Base-by-base conservation (phyloP, 805 yeast genomes). In the Wickerhamomyces canadensis region DNA sequence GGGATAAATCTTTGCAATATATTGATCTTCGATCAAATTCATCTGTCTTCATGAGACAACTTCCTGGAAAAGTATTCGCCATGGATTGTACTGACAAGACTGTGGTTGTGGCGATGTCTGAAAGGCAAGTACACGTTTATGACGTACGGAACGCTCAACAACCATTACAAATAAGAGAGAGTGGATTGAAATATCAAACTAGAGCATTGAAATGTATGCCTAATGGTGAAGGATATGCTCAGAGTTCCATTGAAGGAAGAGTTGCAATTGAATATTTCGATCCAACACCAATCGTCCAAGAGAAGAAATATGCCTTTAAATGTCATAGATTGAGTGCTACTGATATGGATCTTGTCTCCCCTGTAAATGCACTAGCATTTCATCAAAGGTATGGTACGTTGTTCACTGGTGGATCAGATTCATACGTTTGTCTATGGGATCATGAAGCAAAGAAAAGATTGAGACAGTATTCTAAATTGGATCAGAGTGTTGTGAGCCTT, bases 321-420 rank as follows among this genome's bases (percentile, higher is more conserved):
- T 81, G 95, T 43, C 96, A 87, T 57, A 61, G 95, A 23, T 57
- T 65, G 31, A 64, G 67, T 35, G 47, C 64, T 15, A 45, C 53
- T 2, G 74, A 67, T 30, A 62, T 64, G 8, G 84, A 77, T 40
- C 57, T 71, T 26, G 83, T 87, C 11, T 89, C 79, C 49, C 72
- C 96, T 0, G 86, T 91, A 21, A 85, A 87, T 55, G 65, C 86
- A 11, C 70, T 91, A 23, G 62, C 74, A 10, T 87, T 89, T 70
- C 91, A 84, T 54, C 91, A 93, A 1, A 64, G 68, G 15, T 75
- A 74, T 54, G 84, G 86, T 14, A 84, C 94, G 1, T 74, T 91
- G 51, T 76, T 79, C 41, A 89, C 97, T 2, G 95, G 94, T 2
- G 97, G 98, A 1, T 73, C 93, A 2, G 98, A 91, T 61, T 95